phyloP scores from a whole-genome alignment of 345 rosid genomes.

The Nasturtium officinale region DNA sequence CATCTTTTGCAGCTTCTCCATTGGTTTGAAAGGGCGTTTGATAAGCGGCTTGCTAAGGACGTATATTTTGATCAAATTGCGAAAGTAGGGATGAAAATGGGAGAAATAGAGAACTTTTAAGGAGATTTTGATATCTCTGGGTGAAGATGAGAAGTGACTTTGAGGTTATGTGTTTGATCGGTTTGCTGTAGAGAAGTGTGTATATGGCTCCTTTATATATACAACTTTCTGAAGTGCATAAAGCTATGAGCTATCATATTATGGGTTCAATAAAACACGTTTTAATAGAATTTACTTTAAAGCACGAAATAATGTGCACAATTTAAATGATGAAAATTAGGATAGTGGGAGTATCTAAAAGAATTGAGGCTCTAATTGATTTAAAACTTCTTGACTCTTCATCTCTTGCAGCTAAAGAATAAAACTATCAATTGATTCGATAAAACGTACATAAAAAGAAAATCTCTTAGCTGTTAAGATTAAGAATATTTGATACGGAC shows the following conservation, averaged over 20 bases:
- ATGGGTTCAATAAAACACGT: not conserved
- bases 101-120: not conserved
- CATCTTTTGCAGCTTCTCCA: slow-evolving; percentile 71
- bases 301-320: not conserved
- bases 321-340: not conserved
- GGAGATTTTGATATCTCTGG: not conserved
- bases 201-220: slow-evolving; percentile 22
- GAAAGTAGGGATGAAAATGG: not conserved
- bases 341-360: slow-evolving; percentile 2
- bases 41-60: not conserved
- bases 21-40: not conserved
- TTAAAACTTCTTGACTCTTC: slow-evolving; percentile 14
- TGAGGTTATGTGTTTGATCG: not conserved
- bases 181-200: slow-evolving; percentile 20
- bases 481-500: slow-evolving; percentile 37
- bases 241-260: not conserved
- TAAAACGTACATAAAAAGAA: not conserved
- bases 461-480: slow-evolving; percentile 27
- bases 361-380: slow-evolving; percentile 13
- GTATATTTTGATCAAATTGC: not conserved
- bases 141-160: slow-evolving; percentile 26
- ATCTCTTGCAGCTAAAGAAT: slow-evolving; percentile 17
- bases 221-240: not conserved
- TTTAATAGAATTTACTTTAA: slow-evolving; percentile 20
- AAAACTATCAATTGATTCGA: not conserved